Conservation (phyloP, 495 filamentous ascomycete species). For the Aspergillus wentii region DNA sequence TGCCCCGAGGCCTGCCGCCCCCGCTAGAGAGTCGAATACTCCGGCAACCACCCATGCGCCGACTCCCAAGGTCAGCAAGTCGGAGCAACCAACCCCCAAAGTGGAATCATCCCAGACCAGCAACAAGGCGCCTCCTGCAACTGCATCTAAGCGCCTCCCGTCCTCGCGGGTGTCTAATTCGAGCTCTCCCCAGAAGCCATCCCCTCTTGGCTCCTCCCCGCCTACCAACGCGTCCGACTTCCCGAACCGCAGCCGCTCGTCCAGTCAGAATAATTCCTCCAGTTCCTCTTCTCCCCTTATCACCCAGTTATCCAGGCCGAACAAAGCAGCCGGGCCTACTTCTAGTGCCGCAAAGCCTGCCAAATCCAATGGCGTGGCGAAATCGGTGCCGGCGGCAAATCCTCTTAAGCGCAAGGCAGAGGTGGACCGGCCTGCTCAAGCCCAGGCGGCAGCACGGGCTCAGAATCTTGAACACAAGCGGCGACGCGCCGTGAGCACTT, state of each 20-base stretch:
- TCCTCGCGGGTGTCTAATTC: constrained; percentile 35
- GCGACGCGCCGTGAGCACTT: constrained; percentile 37
- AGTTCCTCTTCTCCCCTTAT: constrained; percentile 44
- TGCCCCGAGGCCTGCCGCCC: constrained; percentile 12
- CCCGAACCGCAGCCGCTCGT: constrained; percentile 36
- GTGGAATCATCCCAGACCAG: constrained; percentile 4
- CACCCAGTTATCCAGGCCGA: constrained; percentile 28
- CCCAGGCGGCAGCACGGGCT: constrained; percentile 13
- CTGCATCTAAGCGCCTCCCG: constrained; percentile 32
- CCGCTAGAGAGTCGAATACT: constrained; percentile 12
- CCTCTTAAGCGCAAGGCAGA: constrained; percentile 47
- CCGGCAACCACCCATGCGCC: constrained; percentile 11
- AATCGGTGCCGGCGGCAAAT: constrained; percentile 21
- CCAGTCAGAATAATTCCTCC: constrained; percentile 39
- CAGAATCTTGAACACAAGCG: constrained; percentile 41
- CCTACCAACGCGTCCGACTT: constrained; percentile 70
- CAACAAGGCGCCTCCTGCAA: constrained; percentile 17
- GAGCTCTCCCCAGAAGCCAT: constrained; percentile 64
- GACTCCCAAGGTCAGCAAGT: constrained; percentile 12
- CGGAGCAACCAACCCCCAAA: constrained; percentile 6
- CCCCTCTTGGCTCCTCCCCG: constrained; percentile 69
- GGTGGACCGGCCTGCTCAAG: constrained; percentile 23
- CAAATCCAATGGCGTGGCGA: constrained; percentile 23
- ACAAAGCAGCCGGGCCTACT: constrained; percentile 11
- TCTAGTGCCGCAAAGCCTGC: constrained; percentile 12